These are phyloP conservation scores for Cryptococcus sp. DNA, from an alignment of 1,284 basidiomycete genomes.

Conservation along the genomic window DNA sequence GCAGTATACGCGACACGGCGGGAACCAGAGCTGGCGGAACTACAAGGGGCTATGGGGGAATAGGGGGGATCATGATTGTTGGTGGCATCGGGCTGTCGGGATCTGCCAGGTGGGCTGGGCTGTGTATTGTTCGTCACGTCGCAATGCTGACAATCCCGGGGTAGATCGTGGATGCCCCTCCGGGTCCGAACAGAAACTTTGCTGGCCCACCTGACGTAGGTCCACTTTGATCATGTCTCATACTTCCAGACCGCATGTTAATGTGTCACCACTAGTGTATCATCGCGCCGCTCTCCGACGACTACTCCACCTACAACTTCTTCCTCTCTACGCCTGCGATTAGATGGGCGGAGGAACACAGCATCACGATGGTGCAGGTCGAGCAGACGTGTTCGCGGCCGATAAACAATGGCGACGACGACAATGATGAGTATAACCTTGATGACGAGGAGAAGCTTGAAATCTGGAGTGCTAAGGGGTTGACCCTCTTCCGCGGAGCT, in stretches of 20 bases:
- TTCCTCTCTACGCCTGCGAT: slow-evolving; percentile 24
- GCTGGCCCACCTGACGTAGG: slow-evolving; percentile 36
- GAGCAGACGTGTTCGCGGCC: slow-evolving; percentile 40
- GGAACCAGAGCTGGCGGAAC: slow-evolving; percentile 38
- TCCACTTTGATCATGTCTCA: background rate
- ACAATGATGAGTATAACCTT: slow-evolving; percentile 16
- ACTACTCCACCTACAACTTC: slow-evolving; percentile 28
- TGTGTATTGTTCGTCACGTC: too few relatives aligned
- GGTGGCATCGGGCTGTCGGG: slow-evolving; percentile 36
- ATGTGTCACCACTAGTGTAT: slow-evolving; percentile 26
- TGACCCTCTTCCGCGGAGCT: slow-evolving; percentile 19
- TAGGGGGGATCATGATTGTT: slow-evolving; percentile 37
- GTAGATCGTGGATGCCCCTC: slow-evolving; percentile 35
- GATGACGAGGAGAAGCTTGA: slow-evolving; percentile 20
- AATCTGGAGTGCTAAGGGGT: slow-evolving; percentile 17
- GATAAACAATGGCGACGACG: slow-evolving; percentile 13
- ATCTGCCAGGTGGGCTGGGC: slow-evolving; percentile 36
- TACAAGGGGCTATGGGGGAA: slow-evolving; percentile 44
- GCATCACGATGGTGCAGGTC: slow-evolving; percentile 30
- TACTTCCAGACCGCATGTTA: background rate
- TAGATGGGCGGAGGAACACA: slow-evolving; percentile 15
- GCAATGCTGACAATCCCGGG: background rate
- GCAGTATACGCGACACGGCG: slow-evolving; percentile 23
- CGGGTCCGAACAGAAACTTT: slow-evolving; percentile 42
- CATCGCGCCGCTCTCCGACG: slow-evolving; percentile 18